Evolutionary conservation across 495 filamentous ascomycete species (phyloP), one percentile per base, ranked within the genome.

Genomic region (Penicillium waksmanii): DNA sequence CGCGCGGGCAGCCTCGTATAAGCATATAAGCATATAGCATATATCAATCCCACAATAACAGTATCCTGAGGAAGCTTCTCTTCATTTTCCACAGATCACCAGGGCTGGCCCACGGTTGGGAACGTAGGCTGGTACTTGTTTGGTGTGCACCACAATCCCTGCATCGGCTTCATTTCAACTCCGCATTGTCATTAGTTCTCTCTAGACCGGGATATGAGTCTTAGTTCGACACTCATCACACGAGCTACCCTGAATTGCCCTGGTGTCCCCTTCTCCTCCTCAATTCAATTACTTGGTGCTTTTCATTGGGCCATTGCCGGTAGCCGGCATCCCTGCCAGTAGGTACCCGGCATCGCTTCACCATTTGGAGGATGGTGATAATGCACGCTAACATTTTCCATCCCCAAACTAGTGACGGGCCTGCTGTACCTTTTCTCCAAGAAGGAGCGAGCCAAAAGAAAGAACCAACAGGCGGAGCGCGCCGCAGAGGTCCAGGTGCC

Each of bases 401-500:
- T 40, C 43, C 47, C 44, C n/a, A 19, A 44, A 51, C 49, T 27
- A 71, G 68, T 71, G 68, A 60, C 58, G 38, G 50, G 62, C 31
- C 50, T 71, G 17, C 51, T 60, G 47, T 48, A 62, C 49, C 54
- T 68, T 33, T 66, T 71, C 55, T 71, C 68, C 17, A 66, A 64
- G 18, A 71, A 71, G 34, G 68, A 71, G 60, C 47, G 68, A 57
- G 68, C 68, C 31, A 66, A 66, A 47, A 50, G 66, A 65, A 62
- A 66, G 38, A 57, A 65, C 18, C 63, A 64, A 33, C 42, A 61
- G 36, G 38, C 36, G 27, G 61, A 57, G 34, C 31, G 53, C 10
- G 53, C 33, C 13, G 27, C 57, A 25, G 46, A 53, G 3, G 18
- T 60, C 0, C 63, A 58, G 43, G 54, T 68, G 0, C 63, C 68